A percentile compares a stretch with the other conserved stretches of the same genome.
Evolutionary conservation across 2,329 filamentous ascomycete species (phyloP).

Genomic region (Fulvia fulva): DNA sequence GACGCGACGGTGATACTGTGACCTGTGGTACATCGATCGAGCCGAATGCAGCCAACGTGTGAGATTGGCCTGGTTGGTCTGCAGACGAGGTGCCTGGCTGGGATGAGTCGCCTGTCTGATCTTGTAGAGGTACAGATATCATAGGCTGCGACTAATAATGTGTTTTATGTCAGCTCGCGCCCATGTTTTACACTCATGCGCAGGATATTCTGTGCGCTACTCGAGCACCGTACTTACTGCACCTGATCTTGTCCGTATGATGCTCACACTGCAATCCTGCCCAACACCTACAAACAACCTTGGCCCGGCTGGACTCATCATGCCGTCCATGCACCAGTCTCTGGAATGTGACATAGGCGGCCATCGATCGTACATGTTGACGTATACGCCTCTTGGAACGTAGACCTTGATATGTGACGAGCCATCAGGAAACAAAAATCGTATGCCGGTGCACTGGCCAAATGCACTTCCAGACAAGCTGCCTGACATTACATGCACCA

Average conservation of each 20-base stretch:
- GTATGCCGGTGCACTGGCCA: neutral
- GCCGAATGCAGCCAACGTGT: no score
- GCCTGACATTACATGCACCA: neutral
- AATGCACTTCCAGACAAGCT: neutral
- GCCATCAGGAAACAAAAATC: neutral
- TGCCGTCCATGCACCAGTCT: neutral
- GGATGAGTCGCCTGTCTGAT: neutral
- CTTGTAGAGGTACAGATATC: neutral
- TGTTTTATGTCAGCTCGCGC: neutral
- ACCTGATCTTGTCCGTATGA: neutral
- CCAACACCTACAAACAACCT: neutral
- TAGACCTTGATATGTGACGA: neutral
- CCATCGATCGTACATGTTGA: neutral
- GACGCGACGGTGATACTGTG: neutral
- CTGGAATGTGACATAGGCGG: neutral
- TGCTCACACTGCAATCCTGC: neutral
- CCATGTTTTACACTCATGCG: neutral
- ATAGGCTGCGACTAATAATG: neutral
- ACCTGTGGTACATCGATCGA: no score
- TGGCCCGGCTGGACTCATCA: neutral
- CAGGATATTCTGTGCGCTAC: neutral
- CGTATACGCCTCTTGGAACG: neutral
- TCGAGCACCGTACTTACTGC: neutral
- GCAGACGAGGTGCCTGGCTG: no score
- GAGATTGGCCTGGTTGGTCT: no score